phyloP scores from a whole-genome alignment of 2,329 filamentous ascomycete genomes.

The Lachnellula cervina region DNA sequence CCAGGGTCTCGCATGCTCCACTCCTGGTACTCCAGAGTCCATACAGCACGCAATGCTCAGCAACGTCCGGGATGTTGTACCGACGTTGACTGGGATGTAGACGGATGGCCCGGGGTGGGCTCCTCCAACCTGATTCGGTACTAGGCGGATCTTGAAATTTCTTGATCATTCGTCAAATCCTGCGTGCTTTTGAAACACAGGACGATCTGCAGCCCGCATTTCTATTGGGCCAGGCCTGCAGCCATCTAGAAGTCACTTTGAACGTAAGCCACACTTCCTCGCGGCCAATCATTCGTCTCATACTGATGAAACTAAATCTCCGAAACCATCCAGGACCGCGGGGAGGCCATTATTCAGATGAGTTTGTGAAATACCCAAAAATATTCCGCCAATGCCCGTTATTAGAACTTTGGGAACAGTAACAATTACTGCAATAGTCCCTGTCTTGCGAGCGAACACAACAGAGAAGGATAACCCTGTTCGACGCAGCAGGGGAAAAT shows the following conservation, averaged over 20 bases:
- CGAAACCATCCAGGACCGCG: background rate
- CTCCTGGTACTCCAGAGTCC: background rate
- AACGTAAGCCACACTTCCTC: conserved; percentile 15
- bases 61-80: background rate
- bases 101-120: background rate
- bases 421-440: background rate
- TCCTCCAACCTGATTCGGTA: conserved; percentile 9
- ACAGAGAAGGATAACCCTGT: background rate
- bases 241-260: background rate
- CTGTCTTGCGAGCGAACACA: background rate
- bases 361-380: background rate
- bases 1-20: conserved; percentile 8
- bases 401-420: background rate
- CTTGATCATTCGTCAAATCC: conserved; percentile 16
- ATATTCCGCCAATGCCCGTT: background rate
- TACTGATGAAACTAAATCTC: background rate
- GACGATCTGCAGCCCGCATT: conserved; percentile 11
- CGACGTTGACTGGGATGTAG: background rate
- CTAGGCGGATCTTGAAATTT: conserved; percentile 14
- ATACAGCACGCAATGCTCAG: background rate
- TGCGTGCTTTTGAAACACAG: conserved; percentile 18
- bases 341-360: background rate
- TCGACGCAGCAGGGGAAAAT: background rate
- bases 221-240: background rate
- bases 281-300: conserved; percentile 2